Evolutionary conservation across 495 filamentous ascomycete genomes (phyloP).

Genomic region (Aspergillus steynii): DNA sequence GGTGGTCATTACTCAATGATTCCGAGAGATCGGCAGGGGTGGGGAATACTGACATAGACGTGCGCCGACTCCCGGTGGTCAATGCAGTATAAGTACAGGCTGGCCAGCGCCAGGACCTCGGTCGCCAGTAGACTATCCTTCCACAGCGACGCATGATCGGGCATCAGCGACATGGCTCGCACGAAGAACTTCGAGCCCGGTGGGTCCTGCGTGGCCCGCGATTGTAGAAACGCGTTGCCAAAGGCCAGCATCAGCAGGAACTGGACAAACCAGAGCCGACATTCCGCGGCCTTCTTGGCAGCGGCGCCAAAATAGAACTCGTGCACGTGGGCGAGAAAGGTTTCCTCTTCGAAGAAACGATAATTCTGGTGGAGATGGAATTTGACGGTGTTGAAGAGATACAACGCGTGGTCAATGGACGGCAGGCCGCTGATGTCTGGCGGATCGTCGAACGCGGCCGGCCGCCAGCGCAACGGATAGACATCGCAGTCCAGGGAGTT

Average conservation of each 20-base stretch:
- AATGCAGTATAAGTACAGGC: slow-evolving; percentile 39
- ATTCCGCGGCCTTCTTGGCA: slow-evolving; percentile 18
- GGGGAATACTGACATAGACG: slow-evolving; percentile 27
- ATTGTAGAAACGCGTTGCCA: slow-evolving; percentile 36
- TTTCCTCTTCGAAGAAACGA: slow-evolving; percentile 38
- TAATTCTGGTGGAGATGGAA: slow-evolving; percentile 37
- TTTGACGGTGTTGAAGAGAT: slow-evolving; percentile 37
- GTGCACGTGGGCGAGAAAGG: slow-evolving; percentile 27
- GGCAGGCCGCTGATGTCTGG: slow-evolving; percentile 33
- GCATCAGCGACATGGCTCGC: slow-evolving; percentile 41
- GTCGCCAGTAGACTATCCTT: slow-evolving; percentile 33
- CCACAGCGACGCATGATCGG: slow-evolving; percentile 29
- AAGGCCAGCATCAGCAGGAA: slow-evolving; percentile 42
- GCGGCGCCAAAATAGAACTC: slow-evolving; percentile 30
- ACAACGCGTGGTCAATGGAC: slow-evolving; percentile 35
- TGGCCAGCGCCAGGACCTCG: slow-evolving; percentile 34
- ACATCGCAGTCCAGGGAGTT: slow-evolving; percentile 30
- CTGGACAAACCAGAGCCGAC: slow-evolving; percentile 39
- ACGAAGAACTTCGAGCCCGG: slow-evolving; percentile 36
- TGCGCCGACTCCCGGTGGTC: slow-evolving; percentile 36
- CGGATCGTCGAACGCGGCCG: slow-evolving; percentile 14
- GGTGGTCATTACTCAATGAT: not conserved
- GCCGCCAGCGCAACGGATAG: slow-evolving; percentile 34
- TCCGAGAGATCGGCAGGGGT: not conserved
- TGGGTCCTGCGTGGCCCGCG: slow-evolving; percentile 21